These are phyloP conservation scores for Hyaloraphidium curvatum DNA, from an alignment of 192 early-diverging fungal genomes.

Conservation along the genomic window DNA sequence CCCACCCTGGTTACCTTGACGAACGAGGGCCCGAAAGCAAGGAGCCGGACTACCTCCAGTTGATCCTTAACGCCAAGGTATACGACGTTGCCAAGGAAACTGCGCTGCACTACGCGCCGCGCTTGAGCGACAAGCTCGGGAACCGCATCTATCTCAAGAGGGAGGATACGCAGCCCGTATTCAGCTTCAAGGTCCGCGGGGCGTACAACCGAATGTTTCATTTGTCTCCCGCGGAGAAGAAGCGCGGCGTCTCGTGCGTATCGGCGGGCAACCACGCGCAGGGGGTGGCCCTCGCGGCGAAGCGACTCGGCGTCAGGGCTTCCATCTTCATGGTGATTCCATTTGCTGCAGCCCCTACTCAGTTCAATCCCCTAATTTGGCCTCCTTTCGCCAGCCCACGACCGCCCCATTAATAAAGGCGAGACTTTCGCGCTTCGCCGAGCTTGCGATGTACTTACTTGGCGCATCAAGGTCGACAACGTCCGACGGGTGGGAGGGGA, in stretches of 20 bases:
- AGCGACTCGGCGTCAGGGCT: constrained; percentile 22
- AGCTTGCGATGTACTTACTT: too few species aligned
- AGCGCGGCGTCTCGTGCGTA: constrained; percentile 17
- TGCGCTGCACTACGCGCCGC: constrained; percentile 13
- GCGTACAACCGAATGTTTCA: constrained; percentile 28
- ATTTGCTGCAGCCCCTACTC: too few species aligned
- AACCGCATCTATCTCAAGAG: constrained; percentile 25
- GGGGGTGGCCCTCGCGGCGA: constrained; percentile 29
- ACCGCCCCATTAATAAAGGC: too few species aligned
- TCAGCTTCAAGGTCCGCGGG: constrained; percentile 31
- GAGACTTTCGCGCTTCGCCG: too few species aligned
- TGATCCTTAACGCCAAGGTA: constrained; percentile 28
- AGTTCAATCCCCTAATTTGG: too few species aligned
- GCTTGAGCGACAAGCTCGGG: constrained; percentile 13
- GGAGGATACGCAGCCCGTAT: constrained; percentile 32
- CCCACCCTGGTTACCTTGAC: background rate
- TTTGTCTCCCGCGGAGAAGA: constrained; percentile 16
- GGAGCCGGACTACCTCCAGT: constrained; percentile 20
- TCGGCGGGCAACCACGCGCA: constrained; percentile 15
- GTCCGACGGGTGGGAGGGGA: constrained; percentile 23
- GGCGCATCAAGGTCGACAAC: constrained; percentile 29
- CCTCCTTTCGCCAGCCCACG: background rate
- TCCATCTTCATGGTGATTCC: constrained; percentile 32
- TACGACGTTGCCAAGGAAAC: constrained; percentile 22
- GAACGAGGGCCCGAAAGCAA: background rate